Conservation (phyloP, 2,329 filamentous ascomycete genomes). For the Escovopsis sp. region DNA sequence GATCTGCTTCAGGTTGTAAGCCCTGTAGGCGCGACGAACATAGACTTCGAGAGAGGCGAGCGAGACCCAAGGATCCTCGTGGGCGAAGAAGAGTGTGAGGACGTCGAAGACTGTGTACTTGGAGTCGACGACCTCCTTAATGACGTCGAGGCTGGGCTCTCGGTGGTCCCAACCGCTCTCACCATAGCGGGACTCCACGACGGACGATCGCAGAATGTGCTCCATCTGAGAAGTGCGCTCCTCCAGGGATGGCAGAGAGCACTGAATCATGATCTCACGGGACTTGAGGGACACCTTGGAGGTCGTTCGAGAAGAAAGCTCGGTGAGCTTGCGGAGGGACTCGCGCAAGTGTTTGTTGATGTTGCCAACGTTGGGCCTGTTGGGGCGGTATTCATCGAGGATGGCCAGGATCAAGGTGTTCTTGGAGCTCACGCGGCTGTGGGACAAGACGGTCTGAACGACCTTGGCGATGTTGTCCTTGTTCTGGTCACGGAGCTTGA, state of each 20-base stretch:
- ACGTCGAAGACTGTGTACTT: conserved; percentile 98
- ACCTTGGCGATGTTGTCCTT: conserved; percentile 82
- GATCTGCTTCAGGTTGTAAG: conserved; percentile 79
- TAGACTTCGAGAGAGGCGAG: conserved; percentile 92
- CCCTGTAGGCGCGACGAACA: conserved; percentile 89
- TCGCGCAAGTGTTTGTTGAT: conserved; percentile 78
- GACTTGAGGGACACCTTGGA: conserved; percentile 97
- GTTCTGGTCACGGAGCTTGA: conserved; percentile 89
- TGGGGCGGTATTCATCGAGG: conserved; percentile 85
- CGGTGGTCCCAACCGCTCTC: conserved; percentile 95
- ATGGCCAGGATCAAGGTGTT: conserved; percentile 87
- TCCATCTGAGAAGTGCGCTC: conserved; percentile 96
- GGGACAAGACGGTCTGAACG: conserved; percentile 79
- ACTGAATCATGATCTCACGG: conserved; percentile 93
- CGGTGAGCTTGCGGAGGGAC: conserved; percentile 71
- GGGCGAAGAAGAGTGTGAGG: conserved; percentile 83
- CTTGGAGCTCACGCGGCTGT: conserved; percentile 85
- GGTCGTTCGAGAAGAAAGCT: conserved; percentile 64
- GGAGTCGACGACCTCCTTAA: conserved; percentile 97
- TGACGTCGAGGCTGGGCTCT: conserved; percentile 74
- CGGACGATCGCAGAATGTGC: conserved; percentile 89
- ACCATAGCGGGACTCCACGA: conserved; percentile 92
- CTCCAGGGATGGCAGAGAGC: conserved; percentile 86
- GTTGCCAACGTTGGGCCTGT: conserved; percentile 80
- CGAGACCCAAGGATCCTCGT: conserved; percentile 87